These are phyloP conservation scores for Neohortaea acidophila DNA, from an alignment of 495 filamentous ascomycete genomes.

Conservation along the genomic window DNA sequence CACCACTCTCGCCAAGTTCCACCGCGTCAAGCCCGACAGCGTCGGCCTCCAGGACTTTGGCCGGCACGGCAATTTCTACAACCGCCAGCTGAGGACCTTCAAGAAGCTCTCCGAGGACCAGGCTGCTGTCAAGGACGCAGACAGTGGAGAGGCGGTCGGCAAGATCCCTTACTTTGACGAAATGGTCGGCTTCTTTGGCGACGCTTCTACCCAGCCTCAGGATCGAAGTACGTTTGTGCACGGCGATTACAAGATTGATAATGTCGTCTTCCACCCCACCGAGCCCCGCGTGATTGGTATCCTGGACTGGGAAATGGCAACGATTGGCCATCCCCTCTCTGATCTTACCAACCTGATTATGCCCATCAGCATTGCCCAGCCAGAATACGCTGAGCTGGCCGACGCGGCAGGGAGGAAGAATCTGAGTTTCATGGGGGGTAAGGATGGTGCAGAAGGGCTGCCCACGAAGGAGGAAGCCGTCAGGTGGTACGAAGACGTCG, in stretches of 20 bases:
- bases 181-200: conserved; percentile 61
- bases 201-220: conserved; percentile 51
- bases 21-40: conserved; percentile 50
- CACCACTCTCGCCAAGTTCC: conserved; percentile 69
- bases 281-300: conserved; percentile 84
- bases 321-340: conserved; percentile 81
- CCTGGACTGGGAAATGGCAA: conserved; percentile 62
- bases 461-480: conserved; percentile 55
- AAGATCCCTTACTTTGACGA: conserved; percentile 67
- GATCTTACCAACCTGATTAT: conserved; percentile 69
- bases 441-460: conserved; percentile 48
- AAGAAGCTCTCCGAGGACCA: conserved; percentile 61
- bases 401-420: conserved; percentile 21
- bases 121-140: conserved; percentile 55
- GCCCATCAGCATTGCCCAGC: conserved; percentile 38
- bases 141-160: conserved; percentile 61
- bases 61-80: conserved; percentile 63
- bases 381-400: conserved; percentile 17
- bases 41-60: conserved; percentile 61
- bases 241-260: conserved; percentile 97
- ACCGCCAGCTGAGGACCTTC: conserved; percentile 73
- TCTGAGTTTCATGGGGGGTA: conserved; percentile 38
- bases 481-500: conserved; percentile 58
- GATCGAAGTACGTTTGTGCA: conserved; percentile 73
- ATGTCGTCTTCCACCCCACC: conserved; percentile 81